A percentile compares a stretch with the other conserved stretches of the same genome.
phyloP scores from a whole-genome alignment of 371 early-diverging fungal species.

The Rhizopus stolonifer region DNA sequence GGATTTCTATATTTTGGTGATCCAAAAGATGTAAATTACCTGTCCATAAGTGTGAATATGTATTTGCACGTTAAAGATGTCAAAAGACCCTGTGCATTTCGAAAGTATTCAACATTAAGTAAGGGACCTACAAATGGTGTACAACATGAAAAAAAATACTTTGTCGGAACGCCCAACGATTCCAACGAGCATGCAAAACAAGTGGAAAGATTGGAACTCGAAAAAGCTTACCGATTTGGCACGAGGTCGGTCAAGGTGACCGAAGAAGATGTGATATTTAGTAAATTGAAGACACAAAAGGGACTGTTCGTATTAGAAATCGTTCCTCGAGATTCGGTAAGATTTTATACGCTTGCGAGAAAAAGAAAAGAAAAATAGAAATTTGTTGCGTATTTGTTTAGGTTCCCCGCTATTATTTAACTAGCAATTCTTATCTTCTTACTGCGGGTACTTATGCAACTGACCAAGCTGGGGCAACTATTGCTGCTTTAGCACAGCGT shows the following conservation, averaged over 20 bases:
- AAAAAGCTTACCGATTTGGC: slow-evolving; percentile 70
- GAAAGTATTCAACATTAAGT: slow-evolving; percentile 62
- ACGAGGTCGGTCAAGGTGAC: slow-evolving; percentile 65
- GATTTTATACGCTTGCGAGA: no score
- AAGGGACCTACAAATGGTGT: slow-evolving; percentile 51
- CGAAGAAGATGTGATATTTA: slow-evolving; percentile 57
- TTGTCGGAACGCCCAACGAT: slow-evolving; percentile 6
- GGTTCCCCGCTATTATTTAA: slow-evolving; percentile 62
- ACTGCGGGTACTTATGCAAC: slow-evolving; percentile 27
- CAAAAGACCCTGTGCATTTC: slow-evolving; percentile 46
- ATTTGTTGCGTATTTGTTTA: slow-evolving; percentile 15
- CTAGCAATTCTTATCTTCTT: slow-evolving; percentile 53
- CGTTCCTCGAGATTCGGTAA: slow-evolving; percentile 39
- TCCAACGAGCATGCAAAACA: slow-evolving; percentile 20
- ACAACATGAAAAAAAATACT: slow-evolving; percentile 41
- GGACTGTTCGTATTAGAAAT: slow-evolving; percentile 66
- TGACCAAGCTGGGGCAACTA: slow-evolving; percentile 31
- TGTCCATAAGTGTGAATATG: slow-evolving; percentile 57
- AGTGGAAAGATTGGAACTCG: slow-evolving; percentile 45
- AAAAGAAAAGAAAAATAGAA: not conserved
- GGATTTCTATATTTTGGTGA: slow-evolving; percentile 59
- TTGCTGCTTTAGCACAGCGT: slow-evolving; percentile 59
- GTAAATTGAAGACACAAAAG: slow-evolving; percentile 55
- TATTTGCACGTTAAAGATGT: slow-evolving; percentile 56
- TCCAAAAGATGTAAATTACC: slow-evolving; percentile 26